A percentile compares a stretch with the other conserved stretches of the same genome.
Evolutionary conservation across 2,329 filamentous ascomycete species (phyloP).

Genomic region (Trichoderma sp.): DNA sequence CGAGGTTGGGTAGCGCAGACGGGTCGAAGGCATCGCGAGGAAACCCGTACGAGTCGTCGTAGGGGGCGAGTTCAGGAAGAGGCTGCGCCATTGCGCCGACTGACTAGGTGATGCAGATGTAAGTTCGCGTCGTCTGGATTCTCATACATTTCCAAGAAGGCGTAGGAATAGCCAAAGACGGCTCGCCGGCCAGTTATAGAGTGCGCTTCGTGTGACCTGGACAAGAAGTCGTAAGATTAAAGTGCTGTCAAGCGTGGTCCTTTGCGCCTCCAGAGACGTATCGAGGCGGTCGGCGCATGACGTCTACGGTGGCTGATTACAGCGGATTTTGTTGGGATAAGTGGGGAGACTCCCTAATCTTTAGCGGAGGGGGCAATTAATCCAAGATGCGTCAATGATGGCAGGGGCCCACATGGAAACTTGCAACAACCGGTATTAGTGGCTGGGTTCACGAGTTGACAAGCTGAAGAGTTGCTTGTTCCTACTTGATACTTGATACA

Average conservation of each 20-base stretch:
- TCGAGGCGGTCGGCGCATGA: conserved; percentile 29
- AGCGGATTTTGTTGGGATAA: conserved; percentile 19
- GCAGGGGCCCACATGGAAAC: conserved; percentile 2
- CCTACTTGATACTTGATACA: no score
- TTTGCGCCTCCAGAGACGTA: conserved; percentile 3
- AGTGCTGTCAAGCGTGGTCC: neutral
- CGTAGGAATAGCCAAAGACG: neutral
- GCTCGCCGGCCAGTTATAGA: neutral
- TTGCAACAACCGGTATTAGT: neutral
- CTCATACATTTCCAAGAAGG: neutral
- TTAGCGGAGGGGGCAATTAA: conserved; percentile 18
- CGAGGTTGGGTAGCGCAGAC: conserved; percentile 72
- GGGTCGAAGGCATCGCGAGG: conserved; percentile 66
- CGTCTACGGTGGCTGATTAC: conserved; percentile 30
- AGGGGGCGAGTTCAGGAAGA: conserved; percentile 22
- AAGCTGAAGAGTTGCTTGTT: neutral
- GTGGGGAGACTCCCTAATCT: conserved; percentile 6
- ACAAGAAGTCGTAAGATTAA: conserved; percentile 6
- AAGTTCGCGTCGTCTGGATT: neutral
- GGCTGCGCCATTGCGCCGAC: conserved; percentile 11
- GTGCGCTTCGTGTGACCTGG: neutral
- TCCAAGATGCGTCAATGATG: conserved; percentile 1
- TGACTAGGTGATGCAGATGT: neutral
- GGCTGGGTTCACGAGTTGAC: neutral
- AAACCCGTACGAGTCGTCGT: conserved; percentile 53